phyloP scores from a whole-genome alignment of 2,329 filamentous ascomycete species.

The Incumbomyces lentus region DNA sequence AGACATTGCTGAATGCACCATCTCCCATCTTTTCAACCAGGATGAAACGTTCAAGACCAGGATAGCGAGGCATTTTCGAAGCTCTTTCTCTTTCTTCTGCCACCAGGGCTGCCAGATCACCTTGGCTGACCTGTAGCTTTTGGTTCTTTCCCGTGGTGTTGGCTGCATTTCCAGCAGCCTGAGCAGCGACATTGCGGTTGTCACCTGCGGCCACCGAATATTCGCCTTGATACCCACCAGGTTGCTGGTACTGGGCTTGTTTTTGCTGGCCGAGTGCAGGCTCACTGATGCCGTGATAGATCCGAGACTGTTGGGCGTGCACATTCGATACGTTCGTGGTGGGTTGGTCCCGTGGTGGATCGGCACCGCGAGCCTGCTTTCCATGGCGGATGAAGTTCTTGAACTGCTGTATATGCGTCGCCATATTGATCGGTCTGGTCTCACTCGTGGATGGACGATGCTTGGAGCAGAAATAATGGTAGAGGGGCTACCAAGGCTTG shows the following conservation, averaged over 20 bases:
- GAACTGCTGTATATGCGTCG: constrained; percentile 40
- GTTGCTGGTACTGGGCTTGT: constrained; percentile 23
- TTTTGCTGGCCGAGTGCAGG: constrained; percentile 53
- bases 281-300: constrained; percentile 42
- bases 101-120: constrained; percentile 66
- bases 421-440: constrained; percentile 2
- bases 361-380: constrained; percentile 73
- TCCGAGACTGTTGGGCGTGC: constrained; percentile 52
- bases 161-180: constrained; percentile 56
- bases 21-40: constrained; percentile 96
- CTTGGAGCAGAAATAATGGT: neutral
- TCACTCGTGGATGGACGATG: neutral
- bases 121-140: constrained; percentile 36
- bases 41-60: constrained; percentile 75
- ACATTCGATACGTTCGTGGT: constrained; percentile 54
- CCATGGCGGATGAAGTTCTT: constrained; percentile 98
- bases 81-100: constrained; percentile 83
- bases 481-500: neutral
- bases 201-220: constrained; percentile 53
- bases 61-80: constrained; percentile 76
- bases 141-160: constrained; percentile 55
- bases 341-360: constrained; percentile 48
- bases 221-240: constrained; percentile 40
- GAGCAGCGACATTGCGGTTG: constrained; percentile 55
- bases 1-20: constrained; percentile 97